phyloP scores from a whole-genome alignment of 352 stramenopile genomes.

The Pseudoperonospora humuli region DNA sequence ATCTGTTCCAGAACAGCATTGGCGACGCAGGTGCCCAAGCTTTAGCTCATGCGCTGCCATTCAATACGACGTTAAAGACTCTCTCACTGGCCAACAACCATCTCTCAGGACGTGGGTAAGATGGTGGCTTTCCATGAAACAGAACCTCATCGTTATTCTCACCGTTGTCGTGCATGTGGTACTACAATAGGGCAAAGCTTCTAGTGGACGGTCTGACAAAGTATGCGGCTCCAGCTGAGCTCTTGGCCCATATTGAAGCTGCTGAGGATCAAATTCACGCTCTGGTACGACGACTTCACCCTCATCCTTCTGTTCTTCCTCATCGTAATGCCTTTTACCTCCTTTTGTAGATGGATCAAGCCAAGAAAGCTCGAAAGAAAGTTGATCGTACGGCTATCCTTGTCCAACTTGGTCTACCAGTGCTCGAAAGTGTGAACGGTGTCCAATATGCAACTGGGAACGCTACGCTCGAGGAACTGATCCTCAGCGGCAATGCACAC shows the following conservation, averaged over 20 bases:
- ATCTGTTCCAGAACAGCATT: conserved; percentile 63
- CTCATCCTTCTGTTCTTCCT: too few species aligned
- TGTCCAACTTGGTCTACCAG: conserved; percentile 43
- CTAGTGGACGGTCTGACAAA: conserved; percentile 38
- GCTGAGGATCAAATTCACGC: conserved; percentile 61
- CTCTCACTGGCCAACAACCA: conserved; percentile 62
- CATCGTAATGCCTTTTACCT: neutral
- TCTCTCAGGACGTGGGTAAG: conserved; percentile 41
- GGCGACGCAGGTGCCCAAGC: conserved; percentile 43
- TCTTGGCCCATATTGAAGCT: conserved; percentile 49
- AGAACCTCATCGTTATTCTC: neutral
- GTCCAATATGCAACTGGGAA: conserved; percentile 56
- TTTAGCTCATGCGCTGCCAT: conserved; percentile 46
- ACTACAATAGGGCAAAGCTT: conserved; percentile 24
- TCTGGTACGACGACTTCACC: conserved; percentile 25
- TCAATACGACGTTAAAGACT: conserved; percentile 48
- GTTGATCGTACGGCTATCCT: conserved; percentile 47
- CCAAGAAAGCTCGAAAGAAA: conserved; percentile 83
- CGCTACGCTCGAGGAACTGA: conserved; percentile 42
- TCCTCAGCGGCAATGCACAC: conserved; percentile 54
- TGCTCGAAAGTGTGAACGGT: conserved; percentile 46
- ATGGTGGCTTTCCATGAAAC: neutral
- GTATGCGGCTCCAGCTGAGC: conserved; percentile 40
- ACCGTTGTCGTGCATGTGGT: neutral
- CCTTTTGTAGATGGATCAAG: conserved; percentile 40